Conservation (phyloP, 495 filamentous ascomycete genomes). For the Hyaloscypha finlandica region DNA sequence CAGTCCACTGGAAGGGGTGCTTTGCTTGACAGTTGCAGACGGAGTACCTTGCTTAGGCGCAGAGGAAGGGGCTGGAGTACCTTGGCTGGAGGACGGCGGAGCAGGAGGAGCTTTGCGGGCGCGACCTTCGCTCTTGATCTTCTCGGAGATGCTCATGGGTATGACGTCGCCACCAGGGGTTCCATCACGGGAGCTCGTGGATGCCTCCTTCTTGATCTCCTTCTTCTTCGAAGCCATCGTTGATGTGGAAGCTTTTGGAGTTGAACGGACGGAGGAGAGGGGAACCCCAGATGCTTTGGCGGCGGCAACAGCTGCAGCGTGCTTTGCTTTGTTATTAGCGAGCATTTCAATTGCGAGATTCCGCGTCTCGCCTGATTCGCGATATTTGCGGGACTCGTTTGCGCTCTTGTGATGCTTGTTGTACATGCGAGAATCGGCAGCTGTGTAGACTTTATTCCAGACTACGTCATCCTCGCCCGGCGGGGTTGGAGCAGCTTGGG, state of each 20-base stretch:
- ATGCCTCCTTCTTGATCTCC: conserved; percentile 17
- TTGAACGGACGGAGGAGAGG: not conserved
- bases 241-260: conserved; percentile 18
- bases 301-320: not conserved
- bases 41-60: conserved; percentile 1
- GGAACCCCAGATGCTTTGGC: not conserved
- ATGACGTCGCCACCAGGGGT: conserved; percentile 21
- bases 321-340: conserved; percentile 22
- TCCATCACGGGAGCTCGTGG: conserved; percentile 25
- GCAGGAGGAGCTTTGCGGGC: conserved; percentile 17
- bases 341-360: conserved; percentile 24
- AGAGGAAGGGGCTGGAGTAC: conserved; percentile 13
- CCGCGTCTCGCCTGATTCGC: conserved; percentile 26
- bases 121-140: conserved; percentile 28
- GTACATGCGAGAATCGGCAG: conserved; percentile 30
- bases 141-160: conserved; percentile 29
- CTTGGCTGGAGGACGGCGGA: conserved; percentile 19
- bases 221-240: conserved; percentile 5
- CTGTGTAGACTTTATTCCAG: conserved; percentile 32
- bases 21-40: not conserved
- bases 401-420: conserved; percentile 28
- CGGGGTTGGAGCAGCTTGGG: conserved; percentile 28
- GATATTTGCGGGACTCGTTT: conserved; percentile 22
- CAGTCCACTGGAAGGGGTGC: not conserved
- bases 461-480: conserved; percentile 25